Evolutionary conservation across 2,329 filamentous ascomycete genomes (phyloP).

Genomic region (Ceratocystis cubensis): DNA sequence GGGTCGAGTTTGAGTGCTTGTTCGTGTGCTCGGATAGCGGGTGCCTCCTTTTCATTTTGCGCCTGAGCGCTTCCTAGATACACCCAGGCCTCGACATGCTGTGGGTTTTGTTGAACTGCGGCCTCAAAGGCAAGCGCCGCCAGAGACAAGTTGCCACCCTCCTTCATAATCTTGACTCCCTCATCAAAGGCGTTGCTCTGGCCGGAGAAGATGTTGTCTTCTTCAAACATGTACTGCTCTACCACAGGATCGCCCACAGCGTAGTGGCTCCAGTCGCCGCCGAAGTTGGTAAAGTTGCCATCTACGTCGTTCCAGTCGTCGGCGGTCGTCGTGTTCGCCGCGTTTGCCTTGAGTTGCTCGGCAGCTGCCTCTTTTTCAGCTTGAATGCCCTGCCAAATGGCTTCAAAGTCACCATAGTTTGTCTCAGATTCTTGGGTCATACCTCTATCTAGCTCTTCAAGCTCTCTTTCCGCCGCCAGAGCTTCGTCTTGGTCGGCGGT

Average conservation of each 20-base stretch:
- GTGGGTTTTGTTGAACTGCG: slow-evolving; percentile 76
- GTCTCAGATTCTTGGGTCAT: slow-evolving; percentile 47
- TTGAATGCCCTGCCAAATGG: slow-evolving; percentile 73
- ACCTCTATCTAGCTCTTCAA: slow-evolving; percentile 68
- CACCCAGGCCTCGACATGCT: slow-evolving; percentile 87
- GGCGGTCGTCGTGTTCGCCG: slow-evolving; percentile 33
- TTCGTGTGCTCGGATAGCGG: slow-evolving; percentile 86
- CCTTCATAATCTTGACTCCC: slow-evolving; percentile 81
- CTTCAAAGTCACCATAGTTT: slow-evolving; percentile 77
- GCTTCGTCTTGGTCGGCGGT: slow-evolving; percentile 33
- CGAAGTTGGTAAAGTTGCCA: slow-evolving; percentile 46
- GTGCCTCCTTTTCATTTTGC: slow-evolving; percentile 96
- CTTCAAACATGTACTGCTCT: slow-evolving; percentile 88
- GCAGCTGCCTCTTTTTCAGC: slow-evolving; percentile 38
- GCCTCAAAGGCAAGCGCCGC: slow-evolving; percentile 93
- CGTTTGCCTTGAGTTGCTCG: slow-evolving; percentile 19
- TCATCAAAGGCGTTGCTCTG: slow-evolving; percentile 80
- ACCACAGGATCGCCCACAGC: slow-evolving; percentile 56
- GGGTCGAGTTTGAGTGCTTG: slow-evolving; percentile 81
- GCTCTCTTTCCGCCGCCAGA: slow-evolving; percentile 42
- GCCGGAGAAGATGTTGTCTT: slow-evolving; percentile 78
- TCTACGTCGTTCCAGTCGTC: slow-evolving; percentile 56
- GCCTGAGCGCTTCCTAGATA: slow-evolving; percentile 84
- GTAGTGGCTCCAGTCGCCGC: slow-evolving; percentile 53
- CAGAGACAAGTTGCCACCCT: slow-evolving; percentile 85